phyloP scores from a whole-genome alignment of 179 eudicot genomes.

The Silene vulgaris region DNA sequence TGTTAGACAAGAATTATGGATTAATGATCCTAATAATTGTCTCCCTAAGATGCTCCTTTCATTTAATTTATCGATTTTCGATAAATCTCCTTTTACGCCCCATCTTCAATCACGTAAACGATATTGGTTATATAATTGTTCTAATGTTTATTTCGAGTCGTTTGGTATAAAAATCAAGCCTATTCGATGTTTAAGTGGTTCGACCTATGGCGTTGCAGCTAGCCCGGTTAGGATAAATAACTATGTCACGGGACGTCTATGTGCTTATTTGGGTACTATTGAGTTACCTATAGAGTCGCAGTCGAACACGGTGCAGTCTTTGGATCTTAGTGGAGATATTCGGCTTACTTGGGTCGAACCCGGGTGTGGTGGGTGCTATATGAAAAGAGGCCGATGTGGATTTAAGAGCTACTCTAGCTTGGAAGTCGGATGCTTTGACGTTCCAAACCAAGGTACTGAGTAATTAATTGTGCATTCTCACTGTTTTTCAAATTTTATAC shows the following conservation, averaged over 20 bases:
- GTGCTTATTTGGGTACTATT: slow-evolving; percentile 17
- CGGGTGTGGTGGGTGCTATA: slow-evolving; percentile 17
- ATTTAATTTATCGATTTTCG: slow-evolving; percentile 1
- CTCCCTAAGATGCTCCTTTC: slow-evolving; percentile 24
- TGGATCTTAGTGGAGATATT: slow-evolving; percentile 14
- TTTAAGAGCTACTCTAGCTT: slow-evolving; percentile 18
- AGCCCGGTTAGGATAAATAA: not conserved
- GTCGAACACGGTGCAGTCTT: not conserved
- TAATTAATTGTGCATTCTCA: too few relatives aligned
- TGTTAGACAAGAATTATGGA: slow-evolving; percentile 18
- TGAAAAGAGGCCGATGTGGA: slow-evolving; percentile 22
- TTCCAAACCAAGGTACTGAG: slow-evolving; percentile 20
- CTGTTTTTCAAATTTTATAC: too few relatives aligned
- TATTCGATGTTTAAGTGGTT: slow-evolving; percentile 23
- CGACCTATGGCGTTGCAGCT: slow-evolving; percentile 21
- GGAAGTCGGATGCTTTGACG: slow-evolving; percentile 23
- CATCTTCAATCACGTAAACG: not conserved
- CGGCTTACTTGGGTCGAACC: slow-evolving; percentile 23
- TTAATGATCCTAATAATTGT: slow-evolving; percentile 28
- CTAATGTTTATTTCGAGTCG: slow-evolving; percentile 3
- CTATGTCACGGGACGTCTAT: not conserved
- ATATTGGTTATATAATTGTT: slow-evolving; percentile 27
- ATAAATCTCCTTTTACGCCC: slow-evolving; percentile 8
- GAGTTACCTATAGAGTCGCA: slow-evolving; percentile 1
- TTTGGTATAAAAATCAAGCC: not conserved